phyloP scores from a whole-genome alignment of 2,329 filamentous ascomycete genomes.

The Ophiostoma novo-ulmi region DNA sequence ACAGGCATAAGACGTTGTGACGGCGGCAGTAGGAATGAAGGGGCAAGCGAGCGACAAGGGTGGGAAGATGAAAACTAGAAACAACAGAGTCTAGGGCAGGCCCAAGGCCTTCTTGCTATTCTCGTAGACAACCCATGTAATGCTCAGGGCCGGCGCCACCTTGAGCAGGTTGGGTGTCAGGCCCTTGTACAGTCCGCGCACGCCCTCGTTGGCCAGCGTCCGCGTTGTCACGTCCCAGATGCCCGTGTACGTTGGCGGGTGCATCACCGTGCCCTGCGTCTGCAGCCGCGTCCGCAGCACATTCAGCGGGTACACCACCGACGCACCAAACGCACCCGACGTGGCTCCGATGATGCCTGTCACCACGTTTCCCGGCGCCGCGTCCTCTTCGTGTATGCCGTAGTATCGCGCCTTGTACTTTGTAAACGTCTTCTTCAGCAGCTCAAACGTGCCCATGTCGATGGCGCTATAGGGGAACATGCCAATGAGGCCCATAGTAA shows the following conservation, averaged over 20 bases:
- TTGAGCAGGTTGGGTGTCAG: slow-evolving; percentile 93
- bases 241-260: slow-evolving; percentile 83
- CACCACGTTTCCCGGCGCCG: slow-evolving; percentile 68
- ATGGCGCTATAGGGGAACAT: slow-evolving; percentile 99
- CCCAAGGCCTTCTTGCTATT: slow-evolving; percentile 72
- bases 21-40: neutral
- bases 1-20: neutral
- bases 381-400: slow-evolving; percentile 76
- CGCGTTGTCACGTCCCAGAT: slow-evolving; percentile 83
- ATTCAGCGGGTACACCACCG: slow-evolving; percentile 92
- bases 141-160: slow-evolving; percentile 91
- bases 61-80: neutral
- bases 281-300: slow-evolving; percentile 86
- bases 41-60: neutral
- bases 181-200: slow-evolving; percentile 86
- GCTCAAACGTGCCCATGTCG: slow-evolving; percentile 91
- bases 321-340: slow-evolving; percentile 85
- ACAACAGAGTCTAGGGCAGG: slow-evolving; percentile 37
- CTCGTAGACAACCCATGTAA: slow-evolving; percentile 91
- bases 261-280: slow-evolving; percentile 88
- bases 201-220: slow-evolving; percentile 77
- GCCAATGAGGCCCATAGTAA: slow-evolving; percentile 88
- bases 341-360: slow-evolving; percentile 87
- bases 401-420: slow-evolving; percentile 62
- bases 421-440: slow-evolving; percentile 73